Conservation (phyloP, 2,329 filamentous ascomycete genomes). For the Ophiosphaerella herpotricha region DNA sequence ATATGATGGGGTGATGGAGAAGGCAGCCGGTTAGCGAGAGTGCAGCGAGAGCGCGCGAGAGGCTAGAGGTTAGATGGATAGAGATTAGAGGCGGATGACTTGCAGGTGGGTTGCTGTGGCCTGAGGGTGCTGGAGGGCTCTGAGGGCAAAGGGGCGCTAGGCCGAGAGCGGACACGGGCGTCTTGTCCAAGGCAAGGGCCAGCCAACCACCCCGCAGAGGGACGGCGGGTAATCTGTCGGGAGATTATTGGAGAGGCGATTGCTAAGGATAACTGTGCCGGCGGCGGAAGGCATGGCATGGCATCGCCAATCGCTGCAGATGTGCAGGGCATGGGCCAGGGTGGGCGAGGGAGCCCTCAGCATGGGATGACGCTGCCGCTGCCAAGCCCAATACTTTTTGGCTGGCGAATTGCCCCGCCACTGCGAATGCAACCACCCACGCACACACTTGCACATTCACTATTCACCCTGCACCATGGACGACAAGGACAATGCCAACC, state of each 20-base stretch:
- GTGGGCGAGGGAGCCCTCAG: not conserved
- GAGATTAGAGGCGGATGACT: constrained; percentile 8
- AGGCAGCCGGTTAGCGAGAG: not conserved
- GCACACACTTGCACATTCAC: not conserved
- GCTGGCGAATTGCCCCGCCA: constrained; percentile 12
- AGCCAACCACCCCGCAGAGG: constrained; percentile 18
- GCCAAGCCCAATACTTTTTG: constrained; percentile 11
- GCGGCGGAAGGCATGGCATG: constrained; percentile 8
- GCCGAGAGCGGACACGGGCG: constrained; percentile 1
- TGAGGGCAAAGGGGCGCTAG: constrained; percentile 7
- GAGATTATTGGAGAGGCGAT: constrained; percentile 22
- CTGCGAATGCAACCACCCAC: constrained; percentile 2
- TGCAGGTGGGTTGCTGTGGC: constrained; percentile 9
- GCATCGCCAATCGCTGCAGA: constrained; percentile 13
- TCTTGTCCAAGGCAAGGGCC: constrained; percentile 10
- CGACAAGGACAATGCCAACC: constrained; percentile 78
- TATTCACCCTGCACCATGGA: constrained; percentile 37
- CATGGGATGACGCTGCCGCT: constrained; percentile 6
- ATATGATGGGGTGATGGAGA: not conserved
- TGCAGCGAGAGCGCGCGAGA: too few relatives aligned
- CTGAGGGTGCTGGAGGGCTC: too few relatives aligned
- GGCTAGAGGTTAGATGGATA: too few relatives aligned
- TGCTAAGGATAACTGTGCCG: constrained; percentile 14
- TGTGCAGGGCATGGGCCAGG: constrained; percentile 1
- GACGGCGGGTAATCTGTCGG: constrained; percentile 26